These are phyloP conservation scores for Panus rudis DNA, from an alignment of 768 basidiomycete genomes.

Conservation along the genomic window DNA sequence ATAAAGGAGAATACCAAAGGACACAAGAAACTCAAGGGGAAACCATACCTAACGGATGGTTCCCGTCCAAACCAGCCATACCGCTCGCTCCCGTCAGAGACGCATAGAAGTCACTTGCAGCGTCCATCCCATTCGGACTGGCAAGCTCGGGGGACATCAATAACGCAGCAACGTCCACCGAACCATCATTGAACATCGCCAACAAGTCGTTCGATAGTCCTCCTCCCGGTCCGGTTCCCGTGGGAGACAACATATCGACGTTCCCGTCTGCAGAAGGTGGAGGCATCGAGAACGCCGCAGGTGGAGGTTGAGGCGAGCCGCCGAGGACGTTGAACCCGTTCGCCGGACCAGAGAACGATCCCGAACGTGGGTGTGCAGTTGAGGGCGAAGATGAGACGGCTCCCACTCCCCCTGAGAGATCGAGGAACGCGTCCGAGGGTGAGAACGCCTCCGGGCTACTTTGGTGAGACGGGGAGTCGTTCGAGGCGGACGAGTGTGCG, in stretches of 20 bases:
- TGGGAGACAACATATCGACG: constrained; percentile 1
- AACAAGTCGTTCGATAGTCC: constrained; percentile 9
- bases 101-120: background rate
- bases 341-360: too few species aligned
- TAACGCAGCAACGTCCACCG: constrained; percentile 9
- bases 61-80: background rate
- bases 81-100: background rate
- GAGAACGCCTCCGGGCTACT: constrained; percentile 59
- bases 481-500: constrained; percentile 31
- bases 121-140: background rate
- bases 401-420: constrained; percentile 24
- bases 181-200: constrained; percentile 9
- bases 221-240: background rate
- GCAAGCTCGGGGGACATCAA: constrained; percentile 11
- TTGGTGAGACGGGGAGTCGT: constrained; percentile 28
- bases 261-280: constrained; percentile 5
- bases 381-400: background rate
- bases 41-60: background rate
- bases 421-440: constrained; percentile 56
- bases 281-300: constrained; percentile 16
- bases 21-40: background rate
- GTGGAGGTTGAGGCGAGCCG: constrained; percentile 14
- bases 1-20: too few species aligned
- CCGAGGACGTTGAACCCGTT: too few species aligned
- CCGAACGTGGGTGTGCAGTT: background rate